phyloP scores from a whole-genome alignment of 2,329 filamentous ascomycete species.

The Onygenales sp. region DNA sequence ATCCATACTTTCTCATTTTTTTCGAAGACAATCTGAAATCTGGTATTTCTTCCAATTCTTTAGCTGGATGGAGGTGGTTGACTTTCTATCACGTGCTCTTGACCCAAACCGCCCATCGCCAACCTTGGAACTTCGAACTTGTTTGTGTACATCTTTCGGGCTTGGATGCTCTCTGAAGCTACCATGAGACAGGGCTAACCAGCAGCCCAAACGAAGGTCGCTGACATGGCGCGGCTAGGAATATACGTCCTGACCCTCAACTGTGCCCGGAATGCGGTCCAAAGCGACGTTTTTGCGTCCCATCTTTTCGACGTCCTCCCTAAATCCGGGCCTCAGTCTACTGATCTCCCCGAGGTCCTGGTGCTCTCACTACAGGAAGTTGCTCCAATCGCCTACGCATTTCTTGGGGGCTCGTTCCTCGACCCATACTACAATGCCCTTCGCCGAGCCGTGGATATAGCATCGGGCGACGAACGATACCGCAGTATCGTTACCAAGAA shows the following conservation, averaged over 20 bases:
- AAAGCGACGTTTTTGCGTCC: conserved; percentile 59
- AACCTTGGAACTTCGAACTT: neutral
- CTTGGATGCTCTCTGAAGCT: neutral
- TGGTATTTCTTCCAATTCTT: too few species aligned
- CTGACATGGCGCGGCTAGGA: conserved; percentile 47
- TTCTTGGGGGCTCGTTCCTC: conserved; percentile 75
- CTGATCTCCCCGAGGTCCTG: conserved; percentile 56
- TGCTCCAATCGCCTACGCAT: conserved; percentile 71
- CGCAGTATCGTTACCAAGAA: conserved; percentile 62
- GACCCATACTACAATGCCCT: conserved; percentile 66
- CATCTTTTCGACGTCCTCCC: conserved; percentile 57
- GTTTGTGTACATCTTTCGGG: too few species aligned
- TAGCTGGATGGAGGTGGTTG: too few species aligned
- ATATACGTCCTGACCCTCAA: conserved; percentile 84
- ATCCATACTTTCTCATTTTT: too few species aligned
- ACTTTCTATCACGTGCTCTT: too few species aligned
- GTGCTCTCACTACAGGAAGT: conserved; percentile 75
- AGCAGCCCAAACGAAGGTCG: neutral
- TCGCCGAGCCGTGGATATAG: conserved; percentile 60
- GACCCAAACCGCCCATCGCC: too few species aligned
- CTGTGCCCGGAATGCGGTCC: conserved; percentile 63
- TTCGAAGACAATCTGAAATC: too few species aligned
- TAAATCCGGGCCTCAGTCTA: conserved; percentile 33
- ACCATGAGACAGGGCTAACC: neutral
- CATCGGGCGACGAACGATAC: conserved; percentile 48